These are phyloP conservation scores for Ophiostoma fasciatum DNA, from an alignment of 2,329 filamentous ascomycete genomes.

Conservation along the genomic window DNA sequence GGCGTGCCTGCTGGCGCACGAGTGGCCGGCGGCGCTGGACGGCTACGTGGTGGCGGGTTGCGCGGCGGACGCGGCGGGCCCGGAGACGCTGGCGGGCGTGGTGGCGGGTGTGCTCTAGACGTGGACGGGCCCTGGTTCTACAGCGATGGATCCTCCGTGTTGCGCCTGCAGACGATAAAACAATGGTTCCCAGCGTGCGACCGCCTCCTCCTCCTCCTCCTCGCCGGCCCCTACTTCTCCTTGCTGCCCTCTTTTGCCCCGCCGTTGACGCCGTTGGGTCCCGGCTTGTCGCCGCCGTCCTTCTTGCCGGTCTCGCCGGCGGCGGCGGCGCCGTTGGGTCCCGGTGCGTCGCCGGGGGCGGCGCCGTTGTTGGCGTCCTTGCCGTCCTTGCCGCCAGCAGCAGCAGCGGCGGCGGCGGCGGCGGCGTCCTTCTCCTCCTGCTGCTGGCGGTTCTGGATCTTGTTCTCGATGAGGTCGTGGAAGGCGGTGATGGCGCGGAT, in stretches of 20 bases:
- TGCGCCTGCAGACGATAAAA: background rate
- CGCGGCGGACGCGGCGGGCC: constrained; percentile 27
- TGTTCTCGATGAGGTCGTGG: constrained; percentile 98
- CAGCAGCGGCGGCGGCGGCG: constrained; percentile 34
- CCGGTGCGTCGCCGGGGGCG: constrained; percentile 42
- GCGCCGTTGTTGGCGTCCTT: constrained; percentile 25
- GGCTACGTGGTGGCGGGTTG: constrained; percentile 37
- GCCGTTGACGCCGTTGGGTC: constrained; percentile 7
- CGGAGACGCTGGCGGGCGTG: constrained; percentile 46
- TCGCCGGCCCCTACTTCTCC: constrained; percentile 12
- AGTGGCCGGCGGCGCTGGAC: constrained; percentile 43
- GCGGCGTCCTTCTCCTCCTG: constrained; percentile 85
- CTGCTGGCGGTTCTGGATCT: constrained; percentile 96
- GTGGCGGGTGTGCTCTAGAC: constrained; percentile 25
- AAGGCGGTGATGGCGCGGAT: constrained; percentile 97
- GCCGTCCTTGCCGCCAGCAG: constrained; percentile 30
- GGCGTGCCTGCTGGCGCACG: constrained; percentile 62
- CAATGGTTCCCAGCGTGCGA: background rate
- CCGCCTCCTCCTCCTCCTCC: background rate
- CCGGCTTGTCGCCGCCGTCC: constrained; percentile 26
- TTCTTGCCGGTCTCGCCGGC: constrained; percentile 23
- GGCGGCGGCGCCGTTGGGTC: too few relatives aligned
- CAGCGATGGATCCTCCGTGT: too few relatives aligned
- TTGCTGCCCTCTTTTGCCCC: constrained; percentile 32
- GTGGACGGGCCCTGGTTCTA: too few relatives aligned